Evolutionary conservation across 2,329 filamentous ascomycete species (phyloP), one percentile per base, ranked within the genome.

Genomic region (Thyridium curvatum): DNA sequence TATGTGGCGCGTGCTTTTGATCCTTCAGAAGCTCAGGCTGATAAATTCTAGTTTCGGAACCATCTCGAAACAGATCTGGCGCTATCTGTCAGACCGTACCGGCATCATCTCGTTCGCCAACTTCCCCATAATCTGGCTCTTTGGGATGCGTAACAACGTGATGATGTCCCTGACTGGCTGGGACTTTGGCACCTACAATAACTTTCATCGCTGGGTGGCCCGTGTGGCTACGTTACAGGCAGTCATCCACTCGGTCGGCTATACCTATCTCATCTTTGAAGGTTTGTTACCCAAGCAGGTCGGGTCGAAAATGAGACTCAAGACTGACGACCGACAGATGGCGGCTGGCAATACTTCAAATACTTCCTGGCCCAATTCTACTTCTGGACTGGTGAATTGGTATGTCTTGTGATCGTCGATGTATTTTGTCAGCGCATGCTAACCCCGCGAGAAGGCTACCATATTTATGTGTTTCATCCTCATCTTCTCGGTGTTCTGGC

Each of bases 91-190:
- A 0, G 79, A 84, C 43, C 70, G 82, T 9, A 80, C 79, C 0
- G 80, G 81, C 0, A 72, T 81, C 26, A 66, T 86, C 17, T 74
- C 77, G 0, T 75, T 80, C 46, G 75, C 74, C 4, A 82, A 82
- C 45, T 68, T 85, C 7, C 77, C 79, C 0, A 50, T 82, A 3
- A 60, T 84, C 0, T 84, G 79, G 79, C 55, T 85, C 0, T 85
- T 86, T 46, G 76, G 74, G 1, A 75, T 77, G 52, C 66, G 82
- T 9, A 86, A 86, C 44, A 84, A 86, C 37, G 50, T 79, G 0
- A 66, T 84, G 13, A 62, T 84, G 39, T 82, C 77, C 77, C 52
- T 79, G 1, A 85, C 82, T 0, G 81, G 81, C 0, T 86, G 82
- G 80, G 77, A 75, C 10, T 84, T 82, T 52, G 69, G 70, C 2